Conservation (phyloP, 768 basidiomycete species). For the Mycena floridula region DNA sequence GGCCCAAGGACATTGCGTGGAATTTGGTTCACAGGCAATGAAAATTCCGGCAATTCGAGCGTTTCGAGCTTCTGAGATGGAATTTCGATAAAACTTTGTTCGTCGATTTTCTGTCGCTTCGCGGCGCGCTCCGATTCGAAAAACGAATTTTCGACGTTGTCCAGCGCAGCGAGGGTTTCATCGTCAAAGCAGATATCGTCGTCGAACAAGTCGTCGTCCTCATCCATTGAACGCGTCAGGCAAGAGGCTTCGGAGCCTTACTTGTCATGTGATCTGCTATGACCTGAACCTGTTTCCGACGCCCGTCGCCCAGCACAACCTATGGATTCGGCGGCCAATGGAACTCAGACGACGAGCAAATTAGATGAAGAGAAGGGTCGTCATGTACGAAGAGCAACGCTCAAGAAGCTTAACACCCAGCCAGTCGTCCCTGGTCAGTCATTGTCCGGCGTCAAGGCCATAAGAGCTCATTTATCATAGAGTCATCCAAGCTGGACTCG, state of each 20-base stretch:
- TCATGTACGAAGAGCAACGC: conserved; percentile 47
- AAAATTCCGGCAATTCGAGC: too few species aligned
- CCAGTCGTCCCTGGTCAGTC: conserved; percentile 43
- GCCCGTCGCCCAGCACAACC: background rate
- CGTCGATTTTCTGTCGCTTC: conserved; percentile 46
- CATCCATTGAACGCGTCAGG: conserved; percentile 35
- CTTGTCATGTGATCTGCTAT: background rate
- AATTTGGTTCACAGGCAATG: too few species aligned
- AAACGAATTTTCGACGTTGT: conserved; percentile 48
- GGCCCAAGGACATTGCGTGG: too few species aligned
- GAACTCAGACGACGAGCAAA: conserved; percentile 20
- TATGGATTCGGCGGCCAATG: conserved; percentile 13
- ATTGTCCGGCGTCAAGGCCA: too few species aligned
- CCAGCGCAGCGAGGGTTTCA: conserved; percentile 52
- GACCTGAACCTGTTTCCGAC: too few species aligned
- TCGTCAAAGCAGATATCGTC: conserved; percentile 65
- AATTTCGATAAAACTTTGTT: too few species aligned
- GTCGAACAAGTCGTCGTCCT: conserved; percentile 59
- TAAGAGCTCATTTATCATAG: conserved; percentile 27
- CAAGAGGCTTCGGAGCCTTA: background rate
- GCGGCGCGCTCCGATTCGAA: conserved; percentile 26
- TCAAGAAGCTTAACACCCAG: conserved; percentile 53
- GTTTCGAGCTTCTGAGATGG: conserved; percentile 9
- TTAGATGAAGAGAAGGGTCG: conserved; percentile 47
- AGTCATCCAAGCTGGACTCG: conserved; percentile 78